These are phyloP conservation scores for Melampsora abietis-canadensis DNA, from an alignment of 1,284 basidiomycete genomes.

Conservation along the genomic window DNA sequence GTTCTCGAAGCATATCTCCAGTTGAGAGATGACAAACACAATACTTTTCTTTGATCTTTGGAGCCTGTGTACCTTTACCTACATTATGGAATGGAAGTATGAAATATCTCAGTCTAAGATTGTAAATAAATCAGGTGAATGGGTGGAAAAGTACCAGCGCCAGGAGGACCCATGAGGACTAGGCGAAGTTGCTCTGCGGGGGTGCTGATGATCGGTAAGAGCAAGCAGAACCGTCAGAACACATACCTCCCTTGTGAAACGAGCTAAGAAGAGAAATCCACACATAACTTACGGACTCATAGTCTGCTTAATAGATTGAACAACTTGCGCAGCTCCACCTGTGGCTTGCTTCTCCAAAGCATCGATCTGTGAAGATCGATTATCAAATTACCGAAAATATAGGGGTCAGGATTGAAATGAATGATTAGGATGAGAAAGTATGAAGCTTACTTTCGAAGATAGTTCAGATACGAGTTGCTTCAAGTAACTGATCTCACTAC, in stretches of 20 bases:
- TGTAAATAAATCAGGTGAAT: neutral
- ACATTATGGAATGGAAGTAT: slow-evolving; percentile 12
- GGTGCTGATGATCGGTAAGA: neutral
- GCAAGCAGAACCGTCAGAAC: neutral
- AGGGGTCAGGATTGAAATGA: neutral
- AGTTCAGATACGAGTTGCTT: slow-evolving; percentile 37
- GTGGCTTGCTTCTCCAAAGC: slow-evolving; percentile 29
- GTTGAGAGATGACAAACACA: slow-evolving; percentile 97
- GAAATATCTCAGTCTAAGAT: slow-evolving; percentile 6
- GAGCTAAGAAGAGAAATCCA: neutral
- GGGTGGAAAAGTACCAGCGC: slow-evolving; percentile 68
- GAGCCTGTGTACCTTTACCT: slow-evolving; percentile 98
- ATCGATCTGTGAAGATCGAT: slow-evolving; percentile 13
- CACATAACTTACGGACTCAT: slow-evolving; percentile 2
- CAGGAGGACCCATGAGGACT: slow-evolving; percentile 88
- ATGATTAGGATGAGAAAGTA: neutral
- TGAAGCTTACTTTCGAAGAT: slow-evolving; percentile 14
- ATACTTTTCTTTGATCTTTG: slow-evolving; percentile 84
- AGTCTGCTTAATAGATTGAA: slow-evolving; percentile 9
- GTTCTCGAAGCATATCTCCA: slow-evolving; percentile 95
- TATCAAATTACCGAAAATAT: neutral
- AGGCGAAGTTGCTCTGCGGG: slow-evolving; percentile 40
- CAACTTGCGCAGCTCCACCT: slow-evolving; percentile 12
- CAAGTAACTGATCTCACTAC: slow-evolving; percentile 26
- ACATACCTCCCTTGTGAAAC: neutral